Conservation (phyloP, 169 alveolate species). For the Eimeria tenella region DNA sequence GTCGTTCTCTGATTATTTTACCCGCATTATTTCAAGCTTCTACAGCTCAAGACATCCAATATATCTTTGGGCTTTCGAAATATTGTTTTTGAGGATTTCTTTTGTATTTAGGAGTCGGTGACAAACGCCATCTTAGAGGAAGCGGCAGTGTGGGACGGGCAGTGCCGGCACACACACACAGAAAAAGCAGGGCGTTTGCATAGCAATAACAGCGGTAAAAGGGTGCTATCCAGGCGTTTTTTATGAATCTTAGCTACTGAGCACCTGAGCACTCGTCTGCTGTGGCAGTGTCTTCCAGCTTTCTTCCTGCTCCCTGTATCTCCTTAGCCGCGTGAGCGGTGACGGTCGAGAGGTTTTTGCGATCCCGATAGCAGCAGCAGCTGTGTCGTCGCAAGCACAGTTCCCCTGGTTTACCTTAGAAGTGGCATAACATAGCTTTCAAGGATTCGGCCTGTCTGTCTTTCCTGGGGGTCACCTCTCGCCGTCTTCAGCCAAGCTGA, state of each 20-base stretch:
- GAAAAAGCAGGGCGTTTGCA: not conserved
- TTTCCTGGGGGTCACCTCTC: not conserved
- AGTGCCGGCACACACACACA: conserved; percentile 45
- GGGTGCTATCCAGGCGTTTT: not conserved
- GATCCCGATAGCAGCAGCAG: not conserved
- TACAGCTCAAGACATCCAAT: not conserved
- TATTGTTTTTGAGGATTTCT: conserved; percentile 1
- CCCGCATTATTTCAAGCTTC: not conserved
- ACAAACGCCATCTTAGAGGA: conserved; percentile 5
- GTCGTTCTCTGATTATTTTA: not conserved
- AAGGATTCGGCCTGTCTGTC: not conserved
- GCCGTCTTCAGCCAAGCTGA: not conserved
- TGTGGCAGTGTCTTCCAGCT: not conserved
- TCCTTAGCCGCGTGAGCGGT: not conserved
- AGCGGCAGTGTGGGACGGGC: conserved; percentile 57
- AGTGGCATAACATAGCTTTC: not conserved
- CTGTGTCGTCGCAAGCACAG: not conserved
- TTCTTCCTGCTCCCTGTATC: not conserved
- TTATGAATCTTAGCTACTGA: not conserved
- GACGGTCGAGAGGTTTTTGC: not conserved
- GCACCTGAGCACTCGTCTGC: not conserved
- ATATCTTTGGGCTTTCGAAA: not conserved
- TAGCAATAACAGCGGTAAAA: not conserved
- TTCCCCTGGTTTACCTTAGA: not conserved
- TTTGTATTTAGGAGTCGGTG: not conserved